Evolutionary conservation across 345 rosid species (phyloP).

Genomic region (Psidium friedrichsthalianum): DNA sequence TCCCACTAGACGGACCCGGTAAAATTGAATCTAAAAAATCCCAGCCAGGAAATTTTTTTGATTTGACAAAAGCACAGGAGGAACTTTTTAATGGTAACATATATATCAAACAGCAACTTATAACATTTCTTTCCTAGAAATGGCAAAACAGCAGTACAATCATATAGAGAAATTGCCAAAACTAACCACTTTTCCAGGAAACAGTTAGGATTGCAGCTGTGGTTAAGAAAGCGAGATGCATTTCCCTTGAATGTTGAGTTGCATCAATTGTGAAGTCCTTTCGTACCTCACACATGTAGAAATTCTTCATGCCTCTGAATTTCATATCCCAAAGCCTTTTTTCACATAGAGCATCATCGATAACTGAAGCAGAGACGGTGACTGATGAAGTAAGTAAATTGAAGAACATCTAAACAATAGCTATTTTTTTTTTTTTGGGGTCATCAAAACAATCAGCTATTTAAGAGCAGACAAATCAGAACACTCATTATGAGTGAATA

Average conservation of each 20-base stretch:
- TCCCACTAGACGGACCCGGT: background rate
- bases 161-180: background rate
- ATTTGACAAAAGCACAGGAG: background rate
- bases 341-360: slow-evolving; percentile 80
- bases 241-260: slow-evolving; percentile 94
- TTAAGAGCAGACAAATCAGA: background rate
- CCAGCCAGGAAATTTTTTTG: background rate
- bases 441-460: background rate
- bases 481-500: background rate
- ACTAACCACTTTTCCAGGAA: slow-evolving; percentile 82
- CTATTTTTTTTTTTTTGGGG: background rate
- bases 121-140: background rate
- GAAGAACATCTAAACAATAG: background rate
- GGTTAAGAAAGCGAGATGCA: slow-evolving; percentile 83
- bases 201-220: slow-evolving; percentile 89
- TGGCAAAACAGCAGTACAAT: background rate
- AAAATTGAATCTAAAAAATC: background rate
- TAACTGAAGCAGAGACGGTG: slow-evolving; percentile 42
- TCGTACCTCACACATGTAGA: slow-evolving; percentile 96
- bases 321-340: slow-evolving; percentile 99
- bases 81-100: background rate
- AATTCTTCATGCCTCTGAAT: slow-evolving; percentile 60
- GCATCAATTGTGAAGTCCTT: slow-evolving; percentile 98
- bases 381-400: background rate
- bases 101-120: background rate